Conservation (phyloP, 139 green algal genomes). For the Chlorella sorokiniana region DNA sequence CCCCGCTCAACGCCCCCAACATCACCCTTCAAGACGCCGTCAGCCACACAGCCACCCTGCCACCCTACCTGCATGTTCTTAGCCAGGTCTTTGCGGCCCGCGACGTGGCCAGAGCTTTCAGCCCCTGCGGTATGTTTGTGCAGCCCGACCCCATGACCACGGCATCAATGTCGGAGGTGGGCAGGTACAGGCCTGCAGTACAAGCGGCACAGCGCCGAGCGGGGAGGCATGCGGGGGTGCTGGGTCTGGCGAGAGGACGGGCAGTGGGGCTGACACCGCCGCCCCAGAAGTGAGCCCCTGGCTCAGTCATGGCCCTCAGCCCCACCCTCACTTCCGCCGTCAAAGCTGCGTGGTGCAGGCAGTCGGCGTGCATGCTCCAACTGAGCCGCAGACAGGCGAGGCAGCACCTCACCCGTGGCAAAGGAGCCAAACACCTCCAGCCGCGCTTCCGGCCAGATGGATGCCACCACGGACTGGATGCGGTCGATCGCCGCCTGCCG, state of each 20-base stretch:
- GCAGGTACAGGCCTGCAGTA: conserved; percentile 85
- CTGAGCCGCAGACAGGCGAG: neutral
- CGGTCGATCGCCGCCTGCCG: conserved; percentile 59
- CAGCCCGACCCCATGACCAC: conserved; percentile 73
- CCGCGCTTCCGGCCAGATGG: conserved; percentile 69
- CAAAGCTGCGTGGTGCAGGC: neutral
- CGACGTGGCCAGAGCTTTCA: conserved; percentile 77
- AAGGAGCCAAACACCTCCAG: conserved; percentile 83
- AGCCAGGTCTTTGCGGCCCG: conserved; percentile 65
- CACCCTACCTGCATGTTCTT: conserved; percentile 75
- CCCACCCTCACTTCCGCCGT: too few species aligned
- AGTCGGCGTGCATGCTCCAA: neutral
- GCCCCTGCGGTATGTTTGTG: conserved; percentile 54
- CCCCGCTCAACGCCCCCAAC: too few species aligned
- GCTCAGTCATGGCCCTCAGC: too few species aligned
- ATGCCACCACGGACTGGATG: conserved; percentile 58
- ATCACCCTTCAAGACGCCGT: too few species aligned
- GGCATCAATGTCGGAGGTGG: conserved; percentile 92
- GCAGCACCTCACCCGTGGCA: conserved; percentile 58
- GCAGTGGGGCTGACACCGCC: too few species aligned
- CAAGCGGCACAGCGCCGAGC: neutral
- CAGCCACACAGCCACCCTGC: neutral
- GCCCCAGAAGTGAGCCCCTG: too few species aligned
- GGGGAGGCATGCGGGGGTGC: too few species aligned
- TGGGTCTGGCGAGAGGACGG: neutral